Evolutionary conservation across 352 stramenopile genomes (phyloP), one percentile per base, ranked within the genome.

Genomic region (Phytophthora fragariaefolia): DNA sequence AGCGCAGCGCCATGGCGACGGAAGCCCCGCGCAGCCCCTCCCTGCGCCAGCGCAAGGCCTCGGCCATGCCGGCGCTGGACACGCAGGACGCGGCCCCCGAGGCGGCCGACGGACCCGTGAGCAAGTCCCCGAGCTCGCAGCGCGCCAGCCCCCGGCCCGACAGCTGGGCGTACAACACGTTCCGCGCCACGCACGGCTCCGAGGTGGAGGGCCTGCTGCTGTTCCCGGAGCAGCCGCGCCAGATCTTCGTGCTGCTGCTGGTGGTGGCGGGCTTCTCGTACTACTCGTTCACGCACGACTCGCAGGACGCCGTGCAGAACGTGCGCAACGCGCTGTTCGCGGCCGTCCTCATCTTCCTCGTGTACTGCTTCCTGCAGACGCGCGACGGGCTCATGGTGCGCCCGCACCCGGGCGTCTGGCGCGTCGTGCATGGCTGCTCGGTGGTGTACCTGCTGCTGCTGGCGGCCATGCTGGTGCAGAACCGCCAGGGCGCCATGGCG

Each of bases 361-460:
- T 92, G 34, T 95, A 95, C 69, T 95, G 87, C 69, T 95, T 95
- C 59, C 48, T 95, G 54, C 87, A 95, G 53, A 92, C 85, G 12
- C 73, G 84, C 27, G 87, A 95, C 58, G 82, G 83, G 4, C 77
- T 95, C 40, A 87, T 95, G 79, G 75, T 93, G 63, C 72, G 82
- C 5, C 87, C 87, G 3, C 87, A 95, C 59, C 87, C 87, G 6
- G 87, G 87, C 4, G 58, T 95, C 7, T 95, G 87, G 87, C 71
- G 87, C 30, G 73, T 95, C 32, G 87, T 95, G 1, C 87, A 95
- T 50, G 87, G 87, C 56, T 86, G 80, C 53, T 90, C 83, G 0
- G 85, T 95, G 6, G 73, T 93, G 12, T 95, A 95, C 58, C 50
- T 93, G 61, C 70, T 95, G 51, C 63, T 92, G 10, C 69, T 95